These are phyloP conservation scores for Bathelium albidoporum DNA, from an alignment of 495 filamentous ascomycete genomes.

Conservation along the genomic window DNA sequence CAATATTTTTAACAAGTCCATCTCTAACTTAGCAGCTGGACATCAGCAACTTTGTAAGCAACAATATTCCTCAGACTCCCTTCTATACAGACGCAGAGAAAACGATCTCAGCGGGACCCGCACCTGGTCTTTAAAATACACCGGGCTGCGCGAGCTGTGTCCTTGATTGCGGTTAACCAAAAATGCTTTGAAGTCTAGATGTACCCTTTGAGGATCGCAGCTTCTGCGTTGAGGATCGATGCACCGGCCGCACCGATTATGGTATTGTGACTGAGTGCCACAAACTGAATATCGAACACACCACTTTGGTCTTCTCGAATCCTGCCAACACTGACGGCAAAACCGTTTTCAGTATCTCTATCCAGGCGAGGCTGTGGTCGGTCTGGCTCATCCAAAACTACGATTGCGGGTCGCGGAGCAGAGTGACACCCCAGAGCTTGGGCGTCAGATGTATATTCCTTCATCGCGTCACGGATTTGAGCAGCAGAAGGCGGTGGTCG, in stretches of 20 bases:
- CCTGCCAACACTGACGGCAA: conserved; percentile 29
- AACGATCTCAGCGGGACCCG: too few relatives aligned
- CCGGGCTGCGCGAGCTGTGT: too few relatives aligned
- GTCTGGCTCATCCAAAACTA: conserved; percentile 32
- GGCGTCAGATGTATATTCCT: conserved; percentile 27
- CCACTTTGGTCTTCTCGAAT: conserved; percentile 29
- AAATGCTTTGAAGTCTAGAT: too few relatives aligned
- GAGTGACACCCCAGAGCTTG: conserved; percentile 28
- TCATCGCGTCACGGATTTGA: conserved; percentile 28
- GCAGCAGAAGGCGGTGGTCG: conserved; percentile 27
- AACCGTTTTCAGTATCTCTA: conserved; percentile 29
- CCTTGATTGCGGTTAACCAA: too few relatives aligned
- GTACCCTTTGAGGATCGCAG: conserved; percentile 76
- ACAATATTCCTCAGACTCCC: too few relatives aligned
- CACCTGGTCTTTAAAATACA: too few relatives aligned
- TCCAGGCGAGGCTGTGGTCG: conserved; percentile 30
- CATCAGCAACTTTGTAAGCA: too few relatives aligned
- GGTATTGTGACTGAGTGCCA: conserved; percentile 36
- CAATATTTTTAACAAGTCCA: too few relatives aligned
- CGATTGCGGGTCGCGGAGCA: conserved; percentile 30
- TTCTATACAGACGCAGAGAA: too few relatives aligned
- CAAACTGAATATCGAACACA: conserved; percentile 32
- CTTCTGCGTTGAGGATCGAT: conserved; percentile 85
- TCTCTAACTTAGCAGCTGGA: too few relatives aligned
- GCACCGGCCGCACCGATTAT: conserved; percentile 88